Evolutionary conservation across 202 grass and related monocot species (phyloP), one percentile per base, ranked within the genome.

Genomic region (Brachypodium distachyon): DNA sequence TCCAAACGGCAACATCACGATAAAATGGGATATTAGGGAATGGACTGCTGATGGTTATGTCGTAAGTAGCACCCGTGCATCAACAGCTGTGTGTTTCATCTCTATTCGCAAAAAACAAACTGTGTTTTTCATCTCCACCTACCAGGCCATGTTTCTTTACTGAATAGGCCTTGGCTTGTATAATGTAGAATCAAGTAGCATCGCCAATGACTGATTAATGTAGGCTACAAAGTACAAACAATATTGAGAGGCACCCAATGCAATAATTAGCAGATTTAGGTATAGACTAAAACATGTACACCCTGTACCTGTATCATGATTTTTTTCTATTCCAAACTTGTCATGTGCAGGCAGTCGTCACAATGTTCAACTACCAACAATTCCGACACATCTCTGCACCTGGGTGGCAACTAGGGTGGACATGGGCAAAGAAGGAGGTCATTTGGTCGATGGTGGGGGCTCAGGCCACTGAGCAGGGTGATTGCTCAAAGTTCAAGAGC

Each of bases 371-470:
- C 67, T 98, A 81, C 38, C 95, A 98, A 74, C 91, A 95, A 70
- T 98, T 88, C 75, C 89, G 91, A 12, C 95, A 98, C 74, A 98
- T 98, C 51, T 64, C 78, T 25, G 70, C 89, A 74, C 91, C 95
- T 21, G 95, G 95, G n/a, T 98, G 95, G 95, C 84, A 72, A 32
- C 74, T 98, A 3, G 91, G 91, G 53, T 98, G 95, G 95, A 80
- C 95, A 34, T 98, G 95, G 95, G 89, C 87, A 37, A 88, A 98
- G 77, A 75, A 97, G 61, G 91, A 94, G 71, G 89, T 98, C 11
- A 92, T 98, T 46, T 98, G 95, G 95, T 94, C 91, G 7, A 94
- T 98, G 91, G 82, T 85, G 42, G 95, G 95, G 21, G 89, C 95
- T 31, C 85, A 90, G 70, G 57, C 95, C 23, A 94, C 85, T 8